Base-by-base conservation (phyloP, 2,329 filamentous ascomycete species). In the Didymella exigua region DNA sequence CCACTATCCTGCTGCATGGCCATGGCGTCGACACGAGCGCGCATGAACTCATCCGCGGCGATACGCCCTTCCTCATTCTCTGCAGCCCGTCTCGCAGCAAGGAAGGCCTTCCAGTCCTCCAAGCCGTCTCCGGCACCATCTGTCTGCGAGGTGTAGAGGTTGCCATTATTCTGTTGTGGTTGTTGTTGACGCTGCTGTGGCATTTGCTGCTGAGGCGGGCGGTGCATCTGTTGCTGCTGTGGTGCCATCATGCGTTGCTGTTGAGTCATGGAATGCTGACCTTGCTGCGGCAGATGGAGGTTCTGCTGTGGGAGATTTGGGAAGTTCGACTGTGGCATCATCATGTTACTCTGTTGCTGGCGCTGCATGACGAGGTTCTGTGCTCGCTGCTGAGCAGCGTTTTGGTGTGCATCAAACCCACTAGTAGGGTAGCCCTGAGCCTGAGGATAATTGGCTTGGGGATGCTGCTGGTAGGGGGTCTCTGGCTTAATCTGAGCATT, bases 1-100 rank as follows among this genome's bases (percentile, higher is more conserved):
- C 90, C 90, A 43, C 86, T 90, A 70, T 93, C 88, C 79, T 91
- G 88, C 60, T 81, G 79, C 71, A 84, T 86, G 8, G 87, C 87
- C 62, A 83, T 82, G 40, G 84, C 82, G 48, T 85, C 81, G 57
- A 93, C 86, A 63, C 88, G 85, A 46, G 82, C 79, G 61, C 89
- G 88, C 64, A 93, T 84, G 69, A 89, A 78, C 40, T 81, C 77
- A 68, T 93, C 89, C 56, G 91, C 77, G 82, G 82, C 76, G 81
- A 84, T 59, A 29, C 73, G 73, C 29, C 68, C 59, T 36, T 75
- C 68, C 11, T 83, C 80, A 6, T 84, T 85, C 31, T 81, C 75
- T 4, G 81, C 78, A 53, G 81, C 79, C 16, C 48, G 31, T 37
- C 82, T 79, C 59, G 82, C 81, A 66, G 88, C 79, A 37, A 91